phyloP scores from a whole-genome alignment of 345 rosid genomes.

The Pistacia integerrima region DNA sequence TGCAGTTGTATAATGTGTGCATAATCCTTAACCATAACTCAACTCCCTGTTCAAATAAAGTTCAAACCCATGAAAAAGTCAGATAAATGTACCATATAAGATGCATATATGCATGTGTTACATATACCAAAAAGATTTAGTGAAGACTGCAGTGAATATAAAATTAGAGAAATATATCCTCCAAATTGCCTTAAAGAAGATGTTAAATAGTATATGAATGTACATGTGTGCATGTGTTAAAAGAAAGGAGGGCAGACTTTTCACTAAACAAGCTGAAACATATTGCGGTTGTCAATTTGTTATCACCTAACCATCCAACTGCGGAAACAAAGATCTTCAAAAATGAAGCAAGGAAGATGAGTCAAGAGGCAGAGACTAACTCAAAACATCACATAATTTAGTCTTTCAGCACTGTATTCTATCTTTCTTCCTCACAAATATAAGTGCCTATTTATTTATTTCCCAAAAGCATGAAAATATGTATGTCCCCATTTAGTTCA shows the following conservation, averaged over 20 bases:
- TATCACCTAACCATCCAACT: neutral
- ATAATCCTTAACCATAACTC: constrained; percentile 17
- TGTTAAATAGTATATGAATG: neutral
- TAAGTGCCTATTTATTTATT: neutral
- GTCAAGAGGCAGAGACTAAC: neutral
- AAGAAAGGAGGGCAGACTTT: no score
- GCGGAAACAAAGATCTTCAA: neutral
- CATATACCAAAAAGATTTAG: neutral
- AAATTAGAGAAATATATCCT: neutral
- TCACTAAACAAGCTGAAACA: neutral
- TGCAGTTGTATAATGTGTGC: constrained; percentile 15
- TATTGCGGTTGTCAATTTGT: neutral
- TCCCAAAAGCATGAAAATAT: neutral
- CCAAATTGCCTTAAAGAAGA: neutral
- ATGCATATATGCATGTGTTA: neutral
- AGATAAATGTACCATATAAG: neutral
- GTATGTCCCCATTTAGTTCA: neutral
- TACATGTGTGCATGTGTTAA: neutral
- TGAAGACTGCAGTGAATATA: neutral
- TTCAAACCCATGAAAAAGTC: constrained; percentile 17
- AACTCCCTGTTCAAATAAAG: constrained; percentile 35
- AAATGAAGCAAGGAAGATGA: neutral
- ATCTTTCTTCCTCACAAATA: neutral
- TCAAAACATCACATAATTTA: neutral
- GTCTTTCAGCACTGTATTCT: neutral